Evolutionary conservation across 2,329 filamentous ascomycete species (phyloP).

Genomic region (Exophiala aquamarina): DNA sequence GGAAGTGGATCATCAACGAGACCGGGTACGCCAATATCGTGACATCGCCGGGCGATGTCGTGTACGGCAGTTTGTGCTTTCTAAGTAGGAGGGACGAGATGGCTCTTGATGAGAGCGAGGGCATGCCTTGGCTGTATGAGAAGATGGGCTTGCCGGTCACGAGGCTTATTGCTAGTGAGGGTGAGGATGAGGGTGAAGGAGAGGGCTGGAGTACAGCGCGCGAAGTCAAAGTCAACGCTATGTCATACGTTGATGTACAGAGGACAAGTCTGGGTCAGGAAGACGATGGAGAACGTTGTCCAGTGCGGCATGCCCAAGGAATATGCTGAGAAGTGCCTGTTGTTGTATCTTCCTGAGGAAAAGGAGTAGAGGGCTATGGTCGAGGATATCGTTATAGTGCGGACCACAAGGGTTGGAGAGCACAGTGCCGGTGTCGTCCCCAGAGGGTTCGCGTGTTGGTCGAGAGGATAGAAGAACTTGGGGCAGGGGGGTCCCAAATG

Average conservation of each 20-base stretch:
- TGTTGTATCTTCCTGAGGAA: slow-evolving; percentile 8
- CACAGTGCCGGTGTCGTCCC: no score
- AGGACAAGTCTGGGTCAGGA: slow-evolving; percentile 13
- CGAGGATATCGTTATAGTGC: no score
- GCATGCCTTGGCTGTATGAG: slow-evolving; percentile 12
- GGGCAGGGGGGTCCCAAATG: no score
- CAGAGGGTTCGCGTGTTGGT: no score
- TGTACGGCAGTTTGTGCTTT: slow-evolving; percentile 16
- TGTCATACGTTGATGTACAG: slow-evolving; percentile 13
- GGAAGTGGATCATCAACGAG: slow-evolving; percentile 51
- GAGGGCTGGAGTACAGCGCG: no score
- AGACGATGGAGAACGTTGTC: slow-evolving; percentile 13
- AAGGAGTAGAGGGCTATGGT: not conserved
- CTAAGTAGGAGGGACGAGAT: slow-evolving; percentile 23
- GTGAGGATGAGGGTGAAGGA: slow-evolving; percentile 2
- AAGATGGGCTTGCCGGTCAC: slow-evolving; percentile 30
- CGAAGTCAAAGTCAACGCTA: slow-evolving; percentile 11
- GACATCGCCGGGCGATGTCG: slow-evolving; percentile 12
- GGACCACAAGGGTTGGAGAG: no score
- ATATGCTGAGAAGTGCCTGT: slow-evolving; percentile 13
- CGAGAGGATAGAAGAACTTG: no score
- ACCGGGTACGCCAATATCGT: slow-evolving; percentile 49
- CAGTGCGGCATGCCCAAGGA: slow-evolving; percentile 11
- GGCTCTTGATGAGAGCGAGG: slow-evolving; percentile 21
- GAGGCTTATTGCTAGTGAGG: slow-evolving; percentile 1